Base-by-base conservation (phyloP, 2,329 filamentous ascomycete genomes). In the Didymella keratinophila region DNA sequence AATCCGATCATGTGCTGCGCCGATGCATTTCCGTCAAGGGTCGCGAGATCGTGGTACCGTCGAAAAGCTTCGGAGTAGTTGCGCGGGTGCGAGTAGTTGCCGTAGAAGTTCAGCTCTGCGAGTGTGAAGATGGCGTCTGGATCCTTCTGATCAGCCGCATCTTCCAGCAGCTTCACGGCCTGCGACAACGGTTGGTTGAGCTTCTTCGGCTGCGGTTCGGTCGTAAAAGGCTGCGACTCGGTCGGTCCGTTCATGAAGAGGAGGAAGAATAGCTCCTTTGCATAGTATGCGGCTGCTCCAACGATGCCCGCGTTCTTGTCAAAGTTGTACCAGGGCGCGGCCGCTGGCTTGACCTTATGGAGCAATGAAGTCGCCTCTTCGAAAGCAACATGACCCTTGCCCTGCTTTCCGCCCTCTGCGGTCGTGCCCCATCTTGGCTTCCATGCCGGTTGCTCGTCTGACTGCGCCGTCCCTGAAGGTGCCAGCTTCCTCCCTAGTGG, bases 1-100 rank as follows among this genome's bases (percentile, higher is more conserved):
- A 99, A 87, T 0, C 92, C 95, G 45, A 98, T 76, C 94, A 99
- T 97, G 78, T 96, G 90, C 76, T 98, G 92, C 1, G 95, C 95
- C 12, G 94, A 96, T 64, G 87, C 89, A 77, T 99, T 98, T 43
- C 94, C 95, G 65, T 90, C 86, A 58, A 89, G 76, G 18, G 84
- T 83, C 2, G 94, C 92, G 52, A 99, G 84, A 61, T 88, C 83
- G 62, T 90, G 83, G 77, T 98, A 99, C 79, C 92, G 86, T 64
- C 85, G 82, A 74, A 96, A 97, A 0, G 95, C 92, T 46, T 86
- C 83, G 30, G 85, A 82, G 67, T 97, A 92, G 73, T 97, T 88
- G 64, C 89, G 85, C 1, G 94, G 93, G 71, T 97, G 86, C 21
- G 91, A 90, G 78, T 89, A 96, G 78, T 98, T 97, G 74, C 95